phyloP scores from a whole-genome alignment of 768 basidiomycete species.

The Russula ochroleuca region DNA sequence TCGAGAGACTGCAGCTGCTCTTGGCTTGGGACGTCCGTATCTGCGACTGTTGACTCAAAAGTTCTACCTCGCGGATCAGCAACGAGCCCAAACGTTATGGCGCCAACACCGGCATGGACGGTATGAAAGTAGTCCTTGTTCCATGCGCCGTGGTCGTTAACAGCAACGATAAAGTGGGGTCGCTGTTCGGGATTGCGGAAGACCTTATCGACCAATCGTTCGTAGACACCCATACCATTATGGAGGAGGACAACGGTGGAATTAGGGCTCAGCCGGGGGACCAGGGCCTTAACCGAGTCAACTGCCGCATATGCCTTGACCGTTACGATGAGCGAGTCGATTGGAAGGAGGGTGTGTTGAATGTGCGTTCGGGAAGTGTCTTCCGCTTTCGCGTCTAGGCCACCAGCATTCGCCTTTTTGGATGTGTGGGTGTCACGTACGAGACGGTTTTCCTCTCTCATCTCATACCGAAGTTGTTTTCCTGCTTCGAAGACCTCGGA shows the following conservation, averaged over 20 bases:
- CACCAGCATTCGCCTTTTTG: background rate
- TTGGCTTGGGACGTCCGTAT: conserved; percentile 34
- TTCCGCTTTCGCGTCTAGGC: background rate
- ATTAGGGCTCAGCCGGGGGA: conserved; percentile 55
- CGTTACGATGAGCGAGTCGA: conserved; percentile 78
- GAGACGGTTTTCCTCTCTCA: background rate
- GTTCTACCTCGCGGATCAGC: conserved; percentile 61
- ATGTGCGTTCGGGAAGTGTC: background rate
- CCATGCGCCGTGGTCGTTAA: conserved; percentile 78
- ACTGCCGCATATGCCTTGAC: conserved; percentile 71
- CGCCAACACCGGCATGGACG: conserved; percentile 67
- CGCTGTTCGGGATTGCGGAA: conserved; percentile 71
- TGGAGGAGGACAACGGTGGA: conserved; percentile 91
- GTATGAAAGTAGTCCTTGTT: conserved; percentile 48
- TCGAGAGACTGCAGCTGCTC: conserved; percentile 47
- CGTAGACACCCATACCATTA: conserved; percentile 92
- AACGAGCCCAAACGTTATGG: conserved; percentile 73
- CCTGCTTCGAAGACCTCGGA: conserved; percentile 45
- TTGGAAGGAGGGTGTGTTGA: conserved; percentile 32
- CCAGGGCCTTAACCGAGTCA: conserved; percentile 51
- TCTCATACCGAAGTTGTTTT: conserved; percentile 12
- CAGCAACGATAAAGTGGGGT: conserved; percentile 81
- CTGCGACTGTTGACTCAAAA: conserved; percentile 53
- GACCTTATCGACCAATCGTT: conserved; percentile 57
- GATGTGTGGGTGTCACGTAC: background rate